Evolutionary conservation across 1,139 yeast species (phyloP), one percentile per base, ranked within the genome.

Genomic region (Sugiyamaella grinbergsii): DNA sequence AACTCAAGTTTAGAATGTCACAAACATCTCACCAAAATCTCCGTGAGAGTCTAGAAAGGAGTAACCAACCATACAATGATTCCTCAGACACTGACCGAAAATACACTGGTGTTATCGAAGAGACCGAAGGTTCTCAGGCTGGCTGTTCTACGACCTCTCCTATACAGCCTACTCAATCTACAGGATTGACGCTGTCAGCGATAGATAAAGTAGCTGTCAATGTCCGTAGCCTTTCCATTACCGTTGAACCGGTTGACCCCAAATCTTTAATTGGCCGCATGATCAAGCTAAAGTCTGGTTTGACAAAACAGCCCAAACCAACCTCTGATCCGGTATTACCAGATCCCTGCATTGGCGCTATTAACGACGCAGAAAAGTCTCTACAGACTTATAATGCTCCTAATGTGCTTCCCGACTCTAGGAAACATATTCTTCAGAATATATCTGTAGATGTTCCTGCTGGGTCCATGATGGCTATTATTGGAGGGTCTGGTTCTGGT

Each of bases 401-500:
- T 26, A 34, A 34, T 26, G 41, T 26, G 2, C 41, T 43, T 5
- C 36, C 47, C 18, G 26, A 24, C 16, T 34, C 47, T 6, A 32
- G 60, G 18, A 53, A 53, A 38, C 43, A 53, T 29, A 69, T 77
- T 20, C 62, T 77, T 6, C 62, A 73, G 24, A 62, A 78, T 50
- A 71, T 84, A 33, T 77, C 83, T 2, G 77, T 84, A 54, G 80
- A 80, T 48, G 71, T 85, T 8, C 76, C 78, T 0, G 60, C 73
- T 1, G 82, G 79, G 34, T 72, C 76, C 43, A 68, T 79, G 57
- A 75, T 84, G 70, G 93, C 93, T 4, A 83, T 86, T 24, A 78
- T 85, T 72, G 95, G 95, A 2, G 91, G 94, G 0, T 83, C 94
- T 0, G 96, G 96, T 0, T 81, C 90, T 5, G 96, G 96, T 4